Evolutionary conservation across 768 basidiomycete genomes (phyloP).

Genomic region (Boletus pseudo-olivaceus): DNA sequence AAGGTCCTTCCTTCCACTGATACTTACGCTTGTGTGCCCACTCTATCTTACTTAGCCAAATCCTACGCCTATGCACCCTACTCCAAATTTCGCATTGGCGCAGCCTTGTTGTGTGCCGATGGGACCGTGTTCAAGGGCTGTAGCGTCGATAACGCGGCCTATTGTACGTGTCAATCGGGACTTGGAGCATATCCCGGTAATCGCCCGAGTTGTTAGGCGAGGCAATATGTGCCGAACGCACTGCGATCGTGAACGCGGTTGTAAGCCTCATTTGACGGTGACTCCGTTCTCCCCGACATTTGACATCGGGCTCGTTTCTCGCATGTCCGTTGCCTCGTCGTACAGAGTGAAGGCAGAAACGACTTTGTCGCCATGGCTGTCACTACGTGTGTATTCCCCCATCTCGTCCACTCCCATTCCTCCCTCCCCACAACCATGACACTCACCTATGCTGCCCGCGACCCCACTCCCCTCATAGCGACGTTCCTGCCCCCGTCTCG

Average conservation of each 20-base stretch:
- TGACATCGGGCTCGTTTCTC: too few relatives aligned
- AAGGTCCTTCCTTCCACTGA: constrained; percentile 7
- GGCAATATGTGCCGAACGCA: constrained; percentile 92
- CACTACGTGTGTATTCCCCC: constrained; percentile 60
- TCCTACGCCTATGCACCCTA: constrained; percentile 77
- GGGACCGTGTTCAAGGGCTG: constrained; percentile 79
- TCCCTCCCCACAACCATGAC: background rate
- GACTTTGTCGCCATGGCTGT: constrained; percentile 76
- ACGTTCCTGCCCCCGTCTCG: constrained; percentile 63
- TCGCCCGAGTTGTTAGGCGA: constrained; percentile 43
- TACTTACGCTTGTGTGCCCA: background rate
- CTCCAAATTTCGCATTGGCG: constrained; percentile 91
- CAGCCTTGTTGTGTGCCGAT: constrained; percentile 71
- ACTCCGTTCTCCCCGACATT: too few relatives aligned
- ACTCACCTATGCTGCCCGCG: background rate
- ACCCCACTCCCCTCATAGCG: constrained; percentile 44
- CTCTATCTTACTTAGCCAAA: constrained; percentile 45
- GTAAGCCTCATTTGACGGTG: constrained; percentile 51
- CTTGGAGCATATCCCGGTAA: background rate
- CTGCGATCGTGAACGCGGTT: constrained; percentile 88
- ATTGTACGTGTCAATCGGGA: constrained; percentile 49
- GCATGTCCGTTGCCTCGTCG: too few relatives aligned
- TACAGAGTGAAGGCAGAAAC: constrained; percentile 70
- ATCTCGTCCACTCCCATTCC: background rate
- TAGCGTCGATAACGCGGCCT: constrained; percentile 93